Evolutionary conservation across 768 basidiomycete genomes (phyloP).

Genomic region (Cystofilobasidium ferigula): DNA sequence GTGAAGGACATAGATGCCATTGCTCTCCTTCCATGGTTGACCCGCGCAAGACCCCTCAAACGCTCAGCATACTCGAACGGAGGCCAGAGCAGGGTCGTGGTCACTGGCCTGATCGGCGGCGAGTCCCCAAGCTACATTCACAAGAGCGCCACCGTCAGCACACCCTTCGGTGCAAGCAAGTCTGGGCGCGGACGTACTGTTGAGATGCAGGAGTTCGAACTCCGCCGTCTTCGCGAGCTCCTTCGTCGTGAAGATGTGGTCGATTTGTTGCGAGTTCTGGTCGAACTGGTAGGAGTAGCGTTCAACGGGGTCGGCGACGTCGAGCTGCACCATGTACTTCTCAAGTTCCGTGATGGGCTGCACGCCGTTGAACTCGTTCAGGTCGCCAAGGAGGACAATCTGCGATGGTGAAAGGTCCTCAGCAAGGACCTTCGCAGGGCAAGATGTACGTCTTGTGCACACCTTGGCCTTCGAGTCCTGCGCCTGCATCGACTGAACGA

Average conservation of each 20-base stretch:
- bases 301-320: conserved; percentile 45
- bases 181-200: too few relatives aligned
- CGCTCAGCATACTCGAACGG: background rate
- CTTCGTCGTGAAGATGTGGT: conserved; percentile 49
- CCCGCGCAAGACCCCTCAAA: too few relatives aligned
- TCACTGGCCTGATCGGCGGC: background rate
- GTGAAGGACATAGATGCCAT: too few relatives aligned
- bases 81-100: conserved; percentile 2
- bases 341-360: conserved; percentile 42
- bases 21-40: too few relatives aligned
- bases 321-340: conserved; percentile 47
- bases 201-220: conserved; percentile 53
- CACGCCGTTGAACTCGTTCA: conserved; percentile 53
- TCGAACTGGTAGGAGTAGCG: conserved; percentile 56
- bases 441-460: conserved; percentile 26
- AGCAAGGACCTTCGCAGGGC: background rate
- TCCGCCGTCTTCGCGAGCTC: conserved; percentile 42
- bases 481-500: background rate
- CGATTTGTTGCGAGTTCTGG: conserved; percentile 51
- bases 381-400: conserved; percentile 51
- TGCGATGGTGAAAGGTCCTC: conserved; percentile 34
- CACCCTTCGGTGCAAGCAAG: too few relatives aligned
- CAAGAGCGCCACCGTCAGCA: too few relatives aligned
- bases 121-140: background rate
- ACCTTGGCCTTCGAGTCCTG: conserved; percentile 29